Base-by-base conservation (phyloP, 2,329 filamentous ascomycete genomes). In the Fusarium kyushuense region DNA sequence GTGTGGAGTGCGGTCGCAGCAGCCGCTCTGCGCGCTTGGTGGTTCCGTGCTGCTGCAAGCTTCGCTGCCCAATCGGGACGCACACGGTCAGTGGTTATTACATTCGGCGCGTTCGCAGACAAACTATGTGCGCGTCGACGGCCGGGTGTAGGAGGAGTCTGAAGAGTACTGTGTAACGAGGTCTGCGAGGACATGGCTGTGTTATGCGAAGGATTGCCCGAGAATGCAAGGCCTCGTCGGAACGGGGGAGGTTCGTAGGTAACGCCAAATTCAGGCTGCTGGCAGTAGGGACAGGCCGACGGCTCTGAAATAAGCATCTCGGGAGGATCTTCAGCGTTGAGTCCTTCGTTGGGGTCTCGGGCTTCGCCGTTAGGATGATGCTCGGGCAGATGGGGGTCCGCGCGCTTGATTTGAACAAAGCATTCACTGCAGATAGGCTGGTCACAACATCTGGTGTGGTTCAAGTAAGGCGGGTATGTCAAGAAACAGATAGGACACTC, bases 401-500 rank as follows among this genome's bases (percentile, higher is more conserved):
- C 90, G 41, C 96, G 89, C 78, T 97, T 98, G 77, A 99, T 99
- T 78, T 99, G 96, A 6, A 99, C 96, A 75, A 99, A 99, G 78
- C 96, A 99, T 81, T 99, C 96, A 41, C 94, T 98, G 80, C 96
- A 99, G 66, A 99, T 98, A 8, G 92, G 86, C 77, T 99, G 96
- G 73, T 97, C 94, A 78, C 96, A 99, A 77, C 96, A 99, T 70
- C 96, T 86, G 1, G 96, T 99, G 69, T 90, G 91, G 80, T 99
- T 99, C 30, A 99, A 85, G 76, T 96, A 96, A 5, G 94, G 94
- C 1, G 96, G 96, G 71, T 98, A 99, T 72, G 94, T 96, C 54
- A 98, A 84, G 77, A 98, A 97, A 82, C 96, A 99, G 65, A 99
- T 97, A 7, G 96, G 95, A 74, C 96, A 99, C 77, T 99, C 96